These are phyloP conservation scores for Boletus subcaerulescens DNA, from an alignment of 768 basidiomycete species.

Conservation along the genomic window DNA sequence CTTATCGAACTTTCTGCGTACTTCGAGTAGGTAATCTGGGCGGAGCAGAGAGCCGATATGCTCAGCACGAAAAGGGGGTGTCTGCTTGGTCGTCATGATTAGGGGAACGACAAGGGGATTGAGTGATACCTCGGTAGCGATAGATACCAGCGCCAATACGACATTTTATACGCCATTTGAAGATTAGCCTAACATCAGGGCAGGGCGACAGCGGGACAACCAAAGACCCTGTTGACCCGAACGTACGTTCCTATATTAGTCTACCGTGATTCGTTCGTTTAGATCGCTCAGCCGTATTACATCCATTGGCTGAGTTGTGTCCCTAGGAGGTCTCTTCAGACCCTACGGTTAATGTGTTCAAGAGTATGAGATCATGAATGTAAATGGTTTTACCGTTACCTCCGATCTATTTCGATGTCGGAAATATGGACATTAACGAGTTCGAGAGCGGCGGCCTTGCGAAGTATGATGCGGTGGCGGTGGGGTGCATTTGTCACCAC, in stretches of 20 bases:
- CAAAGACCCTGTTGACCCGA: background rate
- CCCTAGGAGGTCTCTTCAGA: too few relatives aligned
- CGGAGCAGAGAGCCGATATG: slow-evolving; percentile 46
- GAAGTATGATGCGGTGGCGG: background rate
- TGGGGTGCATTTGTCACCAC: too few relatives aligned
- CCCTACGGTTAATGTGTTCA: background rate
- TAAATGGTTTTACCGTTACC: too few relatives aligned
- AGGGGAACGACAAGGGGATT: background rate
- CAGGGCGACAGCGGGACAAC: background rate
- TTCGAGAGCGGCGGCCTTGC: background rate
- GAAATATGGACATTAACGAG: too few relatives aligned
- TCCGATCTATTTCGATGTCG: background rate
- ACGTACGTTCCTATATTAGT: too few relatives aligned
- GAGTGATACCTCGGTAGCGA: background rate
- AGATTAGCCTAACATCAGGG: background rate
- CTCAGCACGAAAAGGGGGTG: slow-evolving; percentile 46
- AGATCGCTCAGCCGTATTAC: too few relatives aligned
- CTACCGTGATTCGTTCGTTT: too few relatives aligned
- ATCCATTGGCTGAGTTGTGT: too few relatives aligned
- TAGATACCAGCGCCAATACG: too few relatives aligned
- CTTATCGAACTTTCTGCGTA: slow-evolving; percentile 34
- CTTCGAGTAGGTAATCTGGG: slow-evolving; percentile 38
- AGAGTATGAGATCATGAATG: background rate
- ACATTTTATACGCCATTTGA: slow-evolving; percentile 1
- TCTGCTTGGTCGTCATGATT: slow-evolving; percentile 20